A percentile compares a stretch with the other conserved stretches of the same genome.
Conservation (phyloP, 2,329 filamentous ascomycete species). For the Calonectria hongkongensis region DNA sequence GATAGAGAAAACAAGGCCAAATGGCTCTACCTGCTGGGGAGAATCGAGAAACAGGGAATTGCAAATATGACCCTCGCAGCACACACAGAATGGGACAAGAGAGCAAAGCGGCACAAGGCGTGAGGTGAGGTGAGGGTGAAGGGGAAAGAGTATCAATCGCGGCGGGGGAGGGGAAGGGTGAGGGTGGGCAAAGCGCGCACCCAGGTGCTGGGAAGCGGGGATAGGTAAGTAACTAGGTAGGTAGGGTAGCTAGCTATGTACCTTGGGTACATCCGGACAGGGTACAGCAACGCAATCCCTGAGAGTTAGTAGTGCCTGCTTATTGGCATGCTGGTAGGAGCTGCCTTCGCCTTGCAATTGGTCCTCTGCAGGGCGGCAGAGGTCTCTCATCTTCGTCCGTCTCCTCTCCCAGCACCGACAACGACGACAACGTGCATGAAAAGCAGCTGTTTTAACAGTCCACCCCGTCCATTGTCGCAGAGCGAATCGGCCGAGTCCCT, state of each 20-base stretch:
- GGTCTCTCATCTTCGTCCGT: not conserved
- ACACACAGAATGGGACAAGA: slow-evolving; percentile 12
- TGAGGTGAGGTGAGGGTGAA: slow-evolving; percentile 1
- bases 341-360: slow-evolving; percentile 18
- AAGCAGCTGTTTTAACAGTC: slow-evolving; percentile 25
- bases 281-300: not conserved
- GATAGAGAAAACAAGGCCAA: not conserved
- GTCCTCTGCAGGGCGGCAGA: not conserved
- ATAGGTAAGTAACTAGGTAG: not conserved
- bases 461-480: slow-evolving; percentile 5
- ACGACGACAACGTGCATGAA: slow-evolving; percentile 27
- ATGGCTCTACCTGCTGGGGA: not conserved
- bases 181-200: slow-evolving; percentile 15
- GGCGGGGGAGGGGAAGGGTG: slow-evolving; percentile 3
- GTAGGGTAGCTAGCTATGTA: no score
- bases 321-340: not conserved
- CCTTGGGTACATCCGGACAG: not conserved
- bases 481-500: slow-evolving; percentile 29
- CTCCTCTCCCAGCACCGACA: slow-evolving; percentile 1
- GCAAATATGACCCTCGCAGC: not conserved
- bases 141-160: not conserved
- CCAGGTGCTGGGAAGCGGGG: slow-evolving; percentile 10
- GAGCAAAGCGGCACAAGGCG: not conserved
- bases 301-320: not conserved
- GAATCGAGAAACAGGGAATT: not conserved